Percentiles rank a stretch among this genome's conserved stretches.
phyloP scores from a whole-genome alignment of 2,329 filamentous ascomycete species.

The Hyphodiscus sp. region DNA sequence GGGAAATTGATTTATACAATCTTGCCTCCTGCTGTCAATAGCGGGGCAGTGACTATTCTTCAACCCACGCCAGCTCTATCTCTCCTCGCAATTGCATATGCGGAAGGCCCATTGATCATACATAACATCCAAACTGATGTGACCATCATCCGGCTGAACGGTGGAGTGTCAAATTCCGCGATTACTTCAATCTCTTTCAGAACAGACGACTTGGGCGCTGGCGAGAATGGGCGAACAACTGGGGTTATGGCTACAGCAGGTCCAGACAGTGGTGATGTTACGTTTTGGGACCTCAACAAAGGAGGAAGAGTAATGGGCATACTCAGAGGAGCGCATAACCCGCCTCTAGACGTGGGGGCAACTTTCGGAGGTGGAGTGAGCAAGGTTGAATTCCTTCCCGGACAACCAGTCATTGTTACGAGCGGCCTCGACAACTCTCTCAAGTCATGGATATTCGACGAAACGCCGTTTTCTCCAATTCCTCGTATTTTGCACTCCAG shows the following conservation, averaged over 20 bases:
- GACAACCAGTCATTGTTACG: conserved; percentile 84
- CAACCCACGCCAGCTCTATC: conserved; percentile 80
- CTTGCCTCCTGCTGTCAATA: conserved; percentile 63
- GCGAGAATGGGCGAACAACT: conserved; percentile 74
- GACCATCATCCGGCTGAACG: conserved; percentile 60
- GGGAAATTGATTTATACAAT: conserved; percentile 89
- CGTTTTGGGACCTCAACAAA: conserved; percentile 91
- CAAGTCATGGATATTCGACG: conserved; percentile 95
- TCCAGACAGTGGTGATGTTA: conserved; percentile 74
- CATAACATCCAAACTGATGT: conserved; percentile 78
- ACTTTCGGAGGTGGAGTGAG: conserved; percentile 71
- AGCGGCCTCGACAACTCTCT: conserved; percentile 90
- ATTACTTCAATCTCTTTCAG: conserved; percentile 85
- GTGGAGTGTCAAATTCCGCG: conserved; percentile 55
- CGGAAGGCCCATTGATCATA: conserved; percentile 69
- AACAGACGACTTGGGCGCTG: conserved; percentile 81
- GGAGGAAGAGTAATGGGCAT: conserved; percentile 83
- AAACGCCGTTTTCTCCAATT: conserved; percentile 79
- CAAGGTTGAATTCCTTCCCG: conserved; percentile 81
- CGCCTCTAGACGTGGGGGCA: conserved; percentile 46
- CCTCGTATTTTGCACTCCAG: conserved; percentile 80
- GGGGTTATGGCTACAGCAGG: conserved; percentile 94
- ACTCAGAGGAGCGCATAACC: conserved; percentile 80
- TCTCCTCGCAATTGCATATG: conserved; percentile 81
- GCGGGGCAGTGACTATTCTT: conserved; percentile 79